Evolutionary conservation across 2,329 filamentous ascomycete species (phyloP).

Genomic region (Aspergillus amoenus): DNA sequence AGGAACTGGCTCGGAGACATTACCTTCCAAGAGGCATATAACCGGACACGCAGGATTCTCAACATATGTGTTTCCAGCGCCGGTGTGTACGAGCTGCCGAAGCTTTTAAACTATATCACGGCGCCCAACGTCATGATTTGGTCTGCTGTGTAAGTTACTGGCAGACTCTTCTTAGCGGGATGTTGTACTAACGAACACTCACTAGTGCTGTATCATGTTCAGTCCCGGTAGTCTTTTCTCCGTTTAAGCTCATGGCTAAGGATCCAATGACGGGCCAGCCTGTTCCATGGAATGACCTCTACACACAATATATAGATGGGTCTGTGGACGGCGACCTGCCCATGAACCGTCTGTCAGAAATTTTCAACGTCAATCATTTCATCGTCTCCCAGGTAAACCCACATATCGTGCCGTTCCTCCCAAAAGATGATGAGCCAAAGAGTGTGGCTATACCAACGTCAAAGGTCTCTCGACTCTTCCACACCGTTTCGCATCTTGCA

Average conservation of each 20-base stretch:
- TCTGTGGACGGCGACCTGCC: conserved; percentile 93
- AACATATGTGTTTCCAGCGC: conserved; percentile 93
- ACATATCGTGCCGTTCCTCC: conserved; percentile 83
- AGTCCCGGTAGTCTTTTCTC: conserved; percentile 80
- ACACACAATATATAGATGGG: conserved; percentile 87
- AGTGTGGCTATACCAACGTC: conserved; percentile 30
- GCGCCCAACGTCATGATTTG: conserved; percentile 93
- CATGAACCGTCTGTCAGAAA: conserved; percentile 83
- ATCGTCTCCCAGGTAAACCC: conserved; percentile 97
- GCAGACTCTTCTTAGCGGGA: neutral
- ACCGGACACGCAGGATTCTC: conserved; percentile 84
- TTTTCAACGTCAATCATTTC: conserved; percentile 98
- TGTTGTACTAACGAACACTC: conserved; percentile 12
- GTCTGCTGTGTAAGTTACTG: conserved; percentile 71
- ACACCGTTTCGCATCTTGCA: conserved; percentile 68
- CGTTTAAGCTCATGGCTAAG: conserved; percentile 77
- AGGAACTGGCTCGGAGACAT: conserved; percentile 76
- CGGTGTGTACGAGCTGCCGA: conserved; percentile 80
- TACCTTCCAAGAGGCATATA: conserved; percentile 94
- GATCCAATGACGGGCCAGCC: conserved; percentile 76
- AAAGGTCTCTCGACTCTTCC: conserved; percentile 56
- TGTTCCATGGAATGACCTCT: conserved; percentile 80
- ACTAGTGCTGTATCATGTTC: conserved; percentile 82
- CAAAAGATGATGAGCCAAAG: conserved; percentile 63
- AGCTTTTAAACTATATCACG: conserved; percentile 87